Evolutionary conservation across 345 rosid genomes (phyloP).

Genomic region (Heritiera littoralis): DNA sequence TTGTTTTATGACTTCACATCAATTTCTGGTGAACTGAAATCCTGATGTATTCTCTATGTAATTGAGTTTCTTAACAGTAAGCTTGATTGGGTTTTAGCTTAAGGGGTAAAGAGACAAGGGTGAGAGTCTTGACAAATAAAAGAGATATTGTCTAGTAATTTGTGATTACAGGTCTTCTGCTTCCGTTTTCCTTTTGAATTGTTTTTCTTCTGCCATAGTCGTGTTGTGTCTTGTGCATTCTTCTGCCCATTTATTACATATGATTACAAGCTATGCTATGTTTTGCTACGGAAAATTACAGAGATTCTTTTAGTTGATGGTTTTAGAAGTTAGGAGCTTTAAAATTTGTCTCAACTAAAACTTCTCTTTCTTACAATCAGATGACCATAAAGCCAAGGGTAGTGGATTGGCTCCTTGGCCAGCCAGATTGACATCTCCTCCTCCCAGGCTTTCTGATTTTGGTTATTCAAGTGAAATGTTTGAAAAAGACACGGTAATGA

Average conservation of each 20-base stretch:
- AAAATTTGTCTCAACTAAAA: slow-evolving; percentile 17
- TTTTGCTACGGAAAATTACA: neutral
- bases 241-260: neutral
- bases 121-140: neutral
- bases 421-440: slow-evolving; percentile 76
- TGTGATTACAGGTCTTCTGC: neutral
- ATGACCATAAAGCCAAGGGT: slow-evolving; percentile 72
- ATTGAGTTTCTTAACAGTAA: neutral
- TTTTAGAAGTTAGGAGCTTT: neutral
- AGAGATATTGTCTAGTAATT: neutral
- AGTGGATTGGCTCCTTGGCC: slow-evolving; percentile 99
- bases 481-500: slow-evolving; percentile 77
- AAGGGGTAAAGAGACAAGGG: neutral
- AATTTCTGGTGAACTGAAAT: neutral
- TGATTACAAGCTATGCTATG: neutral
- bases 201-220: neutral
- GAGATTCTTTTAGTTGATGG: neutral
- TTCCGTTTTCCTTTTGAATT: neutral
- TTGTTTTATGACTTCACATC: neutral
- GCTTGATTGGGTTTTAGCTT: neutral
- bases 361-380: slow-evolving; percentile 39
- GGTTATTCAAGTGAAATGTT: slow-evolving; percentile 79
- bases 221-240: slow-evolving; percentile 8
- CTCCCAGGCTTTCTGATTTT: slow-evolving; percentile 90
- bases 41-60: neutral